Percentiles rank a stretch among this genome's conserved stretches.
Conservation (phyloP, 2,329 filamentous ascomycete genomes). For the Pyricularia sp. region DNA sequence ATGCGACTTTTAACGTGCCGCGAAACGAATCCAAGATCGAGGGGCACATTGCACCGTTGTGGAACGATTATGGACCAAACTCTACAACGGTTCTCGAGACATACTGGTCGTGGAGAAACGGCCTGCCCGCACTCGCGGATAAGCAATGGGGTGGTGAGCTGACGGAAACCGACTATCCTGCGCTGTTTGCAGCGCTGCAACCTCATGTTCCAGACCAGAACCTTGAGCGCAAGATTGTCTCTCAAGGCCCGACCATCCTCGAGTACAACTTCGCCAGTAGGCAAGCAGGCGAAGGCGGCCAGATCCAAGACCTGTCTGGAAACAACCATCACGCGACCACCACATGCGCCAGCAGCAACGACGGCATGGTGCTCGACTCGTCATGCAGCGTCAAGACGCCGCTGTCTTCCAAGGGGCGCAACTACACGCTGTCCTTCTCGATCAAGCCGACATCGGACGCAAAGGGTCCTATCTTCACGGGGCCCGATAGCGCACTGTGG, state of each 20-base stretch:
- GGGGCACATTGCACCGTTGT: slow-evolving; percentile 38
- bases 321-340: slow-evolving; percentile 30
- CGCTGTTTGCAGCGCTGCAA: slow-evolving; percentile 28
- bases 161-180: slow-evolving; percentile 25
- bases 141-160: slow-evolving; percentile 45
- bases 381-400: slow-evolving; percentile 36
- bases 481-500: slow-evolving; percentile 31
- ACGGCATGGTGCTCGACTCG: slow-evolving; percentile 20
- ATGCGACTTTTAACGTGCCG: slow-evolving; percentile 35
- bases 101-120: slow-evolving; percentile 40
- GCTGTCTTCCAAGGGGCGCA: slow-evolving; percentile 41
- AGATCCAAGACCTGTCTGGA: slow-evolving; percentile 24
- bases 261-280: slow-evolving; percentile 20
- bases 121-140: slow-evolving; percentile 39
- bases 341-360: slow-evolving; percentile 22
- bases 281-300: slow-evolving; percentile 1
- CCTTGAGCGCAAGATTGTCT: slow-evolving; percentile 32
- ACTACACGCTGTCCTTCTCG: slow-evolving; percentile 43
- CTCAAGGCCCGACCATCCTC: slow-evolving; percentile 23
- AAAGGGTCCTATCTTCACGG: slow-evolving; percentile 30
- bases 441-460: slow-evolving; percentile 12
- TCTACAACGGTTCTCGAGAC: slow-evolving; percentile 40
- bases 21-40: slow-evolving; percentile 28
- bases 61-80: slow-evolving; percentile 47
- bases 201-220: slow-evolving; percentile 35